phyloP scores from a whole-genome alignment of 225 moss, liverwort and hornwort species.

The Anthoceros angustus region DNA sequence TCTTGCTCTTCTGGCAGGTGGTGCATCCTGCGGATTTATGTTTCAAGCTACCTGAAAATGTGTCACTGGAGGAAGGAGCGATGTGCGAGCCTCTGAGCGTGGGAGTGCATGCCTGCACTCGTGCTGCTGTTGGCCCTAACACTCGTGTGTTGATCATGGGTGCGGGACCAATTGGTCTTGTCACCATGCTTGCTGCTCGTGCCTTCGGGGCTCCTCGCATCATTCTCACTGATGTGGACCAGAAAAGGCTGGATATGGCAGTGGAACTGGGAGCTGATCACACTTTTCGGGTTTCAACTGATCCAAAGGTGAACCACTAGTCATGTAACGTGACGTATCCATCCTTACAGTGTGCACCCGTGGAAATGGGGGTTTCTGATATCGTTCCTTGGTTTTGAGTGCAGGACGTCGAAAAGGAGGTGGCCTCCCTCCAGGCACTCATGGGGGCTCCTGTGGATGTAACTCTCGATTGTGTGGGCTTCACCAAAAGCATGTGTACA shows the following conservation, averaged over 20 bases:
- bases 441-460: conserved; percentile 45
- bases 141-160: conserved; percentile 51
- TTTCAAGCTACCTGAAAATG: conserved; percentile 67
- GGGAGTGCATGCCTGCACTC: conserved; percentile 69
- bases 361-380: neutral
- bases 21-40: conserved; percentile 61
- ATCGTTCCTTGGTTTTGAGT: neutral
- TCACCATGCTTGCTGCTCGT: conserved; percentile 48
- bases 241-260: conserved; percentile 39
- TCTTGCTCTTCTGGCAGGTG: conserved; percentile 23
- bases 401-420: conserved; percentile 54
- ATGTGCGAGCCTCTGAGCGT: conserved; percentile 89
- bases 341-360: neutral
- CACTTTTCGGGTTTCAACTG: conserved; percentile 29
- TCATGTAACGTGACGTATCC: no score
- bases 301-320: conserved; percentile 13
- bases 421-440: conserved; percentile 18
- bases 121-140: conserved; percentile 42
- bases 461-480: conserved; percentile 58
- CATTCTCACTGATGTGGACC: conserved; percentile 41
- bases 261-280: conserved; percentile 40
- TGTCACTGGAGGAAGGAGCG: conserved; percentile 67
- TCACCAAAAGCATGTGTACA: neutral
- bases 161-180: conserved; percentile 70
- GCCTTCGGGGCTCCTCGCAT: conserved; percentile 55